phyloP scores from a whole-genome alignment of 2,329 filamentous ascomycete genomes.

The Gremmenia infestans region DNA sequence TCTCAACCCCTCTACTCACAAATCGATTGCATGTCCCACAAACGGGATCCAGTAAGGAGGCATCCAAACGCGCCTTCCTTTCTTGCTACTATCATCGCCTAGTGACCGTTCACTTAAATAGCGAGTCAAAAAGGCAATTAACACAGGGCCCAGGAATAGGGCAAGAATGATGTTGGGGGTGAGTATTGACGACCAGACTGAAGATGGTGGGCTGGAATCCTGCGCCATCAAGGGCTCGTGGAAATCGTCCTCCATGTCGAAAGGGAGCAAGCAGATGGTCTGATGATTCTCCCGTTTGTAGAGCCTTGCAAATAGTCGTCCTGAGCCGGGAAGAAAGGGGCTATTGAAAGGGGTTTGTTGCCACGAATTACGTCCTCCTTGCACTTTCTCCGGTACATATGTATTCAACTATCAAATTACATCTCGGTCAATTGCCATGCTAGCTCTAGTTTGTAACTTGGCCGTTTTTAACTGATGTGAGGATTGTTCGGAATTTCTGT shows the following conservation, averaged over 20 bases:
- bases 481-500: neutral
- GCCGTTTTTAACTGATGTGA: neutral
- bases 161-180: slow-evolving; percentile 14
- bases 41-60: slow-evolving; percentile 57
- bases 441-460: neutral
- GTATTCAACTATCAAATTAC: neutral
- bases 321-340: too few species aligned
- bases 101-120: slow-evolving; percentile 20
- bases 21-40: slow-evolving; percentile 47
- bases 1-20: slow-evolving; percentile 34
- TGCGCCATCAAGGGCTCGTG: neutral
- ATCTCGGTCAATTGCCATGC: neutral
- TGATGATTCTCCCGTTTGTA: neutral
- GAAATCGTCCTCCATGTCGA: neutral
- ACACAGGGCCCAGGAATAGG: slow-evolving; percentile 16
- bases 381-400: neutral
- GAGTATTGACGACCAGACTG: neutral
- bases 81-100: neutral
- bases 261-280: neutral
- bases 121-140: slow-evolving; percentile 21
- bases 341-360: neutral
- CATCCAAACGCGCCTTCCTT: slow-evolving; percentile 37
- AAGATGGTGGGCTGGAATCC: neutral
- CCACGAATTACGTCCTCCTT: neutral
- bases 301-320: too few species aligned